Evolutionary conservation across 2,329 filamentous ascomycete species (phyloP).

Genomic region (Trichoderma sp.): DNA sequence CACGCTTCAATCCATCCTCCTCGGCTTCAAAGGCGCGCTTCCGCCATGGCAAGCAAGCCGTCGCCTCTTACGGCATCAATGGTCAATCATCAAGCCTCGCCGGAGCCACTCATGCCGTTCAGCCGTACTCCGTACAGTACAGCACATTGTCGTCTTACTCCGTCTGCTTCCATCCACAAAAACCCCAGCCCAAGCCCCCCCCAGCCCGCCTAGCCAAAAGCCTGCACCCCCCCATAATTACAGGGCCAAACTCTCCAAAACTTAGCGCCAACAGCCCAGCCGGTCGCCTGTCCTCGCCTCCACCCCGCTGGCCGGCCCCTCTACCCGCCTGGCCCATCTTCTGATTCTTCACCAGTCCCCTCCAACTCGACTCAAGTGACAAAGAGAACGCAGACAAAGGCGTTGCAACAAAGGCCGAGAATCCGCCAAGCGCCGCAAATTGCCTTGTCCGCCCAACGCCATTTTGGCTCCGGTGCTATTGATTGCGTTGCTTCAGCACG

Average conservation of each 20-base stretch:
- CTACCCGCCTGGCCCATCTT: conserved; percentile 9
- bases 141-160: background rate
- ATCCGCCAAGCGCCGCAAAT: background rate
- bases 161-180: background rate
- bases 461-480: background rate
- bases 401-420: background rate
- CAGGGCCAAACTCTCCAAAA: conserved; percentile 9
- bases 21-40: too few relatives aligned
- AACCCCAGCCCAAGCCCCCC: background rate
- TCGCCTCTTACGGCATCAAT: too few relatives aligned
- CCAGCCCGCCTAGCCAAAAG: background rate
- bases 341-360: background rate
- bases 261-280: conserved; percentile 4
- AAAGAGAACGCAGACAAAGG: background rate
- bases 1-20: too few relatives aligned
- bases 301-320: conserved; percentile 15
- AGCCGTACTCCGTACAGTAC: background rate
- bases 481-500: background rate
- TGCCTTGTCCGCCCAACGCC: background rate
- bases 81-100: too few relatives aligned
- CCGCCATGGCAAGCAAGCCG: too few relatives aligned
- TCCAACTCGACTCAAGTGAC: background rate
- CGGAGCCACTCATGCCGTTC: background rate
- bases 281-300: background rate
- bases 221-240: conserved; percentile 15